Evolutionary conservation across 805 yeast genomes (phyloP), one percentile per base, ranked within the genome.

Genomic region (Cyberlindnera amylophila): DNA sequence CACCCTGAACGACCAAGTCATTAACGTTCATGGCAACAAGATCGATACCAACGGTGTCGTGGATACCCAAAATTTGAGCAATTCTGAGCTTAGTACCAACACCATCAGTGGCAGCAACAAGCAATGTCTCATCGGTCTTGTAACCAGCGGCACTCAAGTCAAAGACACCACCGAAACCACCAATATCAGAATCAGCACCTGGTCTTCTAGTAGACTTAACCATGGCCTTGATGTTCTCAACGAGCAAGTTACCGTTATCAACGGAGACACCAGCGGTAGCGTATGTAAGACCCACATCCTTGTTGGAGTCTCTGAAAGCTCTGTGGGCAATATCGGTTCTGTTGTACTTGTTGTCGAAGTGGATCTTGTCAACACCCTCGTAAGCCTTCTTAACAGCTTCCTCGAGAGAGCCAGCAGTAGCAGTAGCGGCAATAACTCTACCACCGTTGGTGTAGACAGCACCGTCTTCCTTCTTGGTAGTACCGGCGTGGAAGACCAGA

Each of bases 11-110:
- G 42, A 93, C 88, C 57, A 93, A 75, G 66, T 93, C 99, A 61
- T 93, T 93, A 32, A 93, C 99, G 62, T 90, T 95, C 99, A 93
- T 93, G 46, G 98, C 99, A 39, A 93, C 99, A 50, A 93, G 76
- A 67, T 93, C 99, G 54, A 93, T 88, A 62, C 99, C 99, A 34
- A 93, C 99, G n/a, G 99, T 91, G 62, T 88, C 81, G 62, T 95
- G 98, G 44, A 85, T 86, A 55, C 82, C 72, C 68, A 90, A 74
- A 51, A 79, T 79, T 70, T 93, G 98, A 1, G 98, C 99, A 61
- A 95, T 81, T 73, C 89, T 81, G 53, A 93, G 78, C 69, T 93
- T 93, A 47, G 99, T 91, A 53, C 99, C 99, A 45, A 93, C 98
- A 67, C 99, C 99, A 67, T 93, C 99, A 36, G 99, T 93, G 46